Conservation (phyloP, 2,329 filamentous ascomycete genomes). For the Aureobasidium sp. region DNA sequence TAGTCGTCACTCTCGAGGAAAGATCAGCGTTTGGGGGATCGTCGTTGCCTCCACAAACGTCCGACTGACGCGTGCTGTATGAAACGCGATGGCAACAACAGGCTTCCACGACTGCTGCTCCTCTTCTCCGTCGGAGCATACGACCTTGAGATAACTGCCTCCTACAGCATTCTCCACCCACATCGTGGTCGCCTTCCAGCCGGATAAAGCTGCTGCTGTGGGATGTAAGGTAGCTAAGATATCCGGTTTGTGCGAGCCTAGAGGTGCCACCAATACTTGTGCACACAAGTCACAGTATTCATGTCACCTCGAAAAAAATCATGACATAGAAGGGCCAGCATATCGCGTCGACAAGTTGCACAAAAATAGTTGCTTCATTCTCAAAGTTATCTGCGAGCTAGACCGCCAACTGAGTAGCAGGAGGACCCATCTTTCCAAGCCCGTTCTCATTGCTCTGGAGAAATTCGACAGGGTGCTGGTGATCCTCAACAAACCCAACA, state of each 20-base stretch:
- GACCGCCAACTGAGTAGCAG: not conserved
- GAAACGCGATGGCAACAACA: not conserved
- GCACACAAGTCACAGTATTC: too few relatives aligned
- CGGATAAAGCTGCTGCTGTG: too few relatives aligned
- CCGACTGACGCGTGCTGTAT: not conserved
- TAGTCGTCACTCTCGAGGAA: too few relatives aligned
- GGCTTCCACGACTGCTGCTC: not conserved
- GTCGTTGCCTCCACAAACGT: not conserved
- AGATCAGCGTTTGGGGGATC: not conserved
- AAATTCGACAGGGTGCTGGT: slow-evolving; percentile 1
- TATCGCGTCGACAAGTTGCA: too few relatives aligned
- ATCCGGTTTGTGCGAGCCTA: too few relatives aligned
- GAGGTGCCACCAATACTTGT: too few relatives aligned
- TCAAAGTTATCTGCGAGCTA: not conserved
- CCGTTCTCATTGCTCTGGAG: not conserved
- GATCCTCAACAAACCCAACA: not conserved
- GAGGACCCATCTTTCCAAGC: not conserved
- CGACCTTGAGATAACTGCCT: too few relatives aligned
- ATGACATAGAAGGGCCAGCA: too few relatives aligned
- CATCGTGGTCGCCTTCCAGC: too few relatives aligned
- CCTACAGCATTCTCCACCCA: too few relatives aligned
- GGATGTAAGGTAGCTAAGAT: too few relatives aligned
- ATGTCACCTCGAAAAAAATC: not conserved
- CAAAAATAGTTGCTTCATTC: too few relatives aligned
- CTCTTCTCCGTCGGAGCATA: not conserved